Evolutionary conservation across 768 basidiomycete genomes (phyloP), one percentile per base, ranked within the genome.

Genomic region (Kwoniella europaea): DNA sequence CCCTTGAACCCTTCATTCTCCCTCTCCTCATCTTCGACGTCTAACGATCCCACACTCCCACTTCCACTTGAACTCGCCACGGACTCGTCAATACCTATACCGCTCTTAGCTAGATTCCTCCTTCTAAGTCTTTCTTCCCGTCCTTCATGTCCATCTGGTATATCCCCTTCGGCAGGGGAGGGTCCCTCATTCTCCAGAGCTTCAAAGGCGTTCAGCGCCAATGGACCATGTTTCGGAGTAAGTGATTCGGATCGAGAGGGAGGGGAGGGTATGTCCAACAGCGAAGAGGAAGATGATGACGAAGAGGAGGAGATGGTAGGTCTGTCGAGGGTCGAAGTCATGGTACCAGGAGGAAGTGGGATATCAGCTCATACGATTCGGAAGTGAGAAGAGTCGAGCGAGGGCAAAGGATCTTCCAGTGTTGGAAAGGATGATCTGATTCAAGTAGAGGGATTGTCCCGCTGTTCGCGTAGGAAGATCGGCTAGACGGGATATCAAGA

Each of bases 131-230:
- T 46, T 10, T 68, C 67, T 27, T 68, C 67, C 35, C 42, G n/a
- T 15, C 29, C 16, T 10, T 22, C 18, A 52, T 41, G 29, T 13
- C 54, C 27, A 27, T 41, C 56, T 35, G 60, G 67, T 55, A 46
- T 46, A 22, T 52, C 53, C 18, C 65, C 65, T 0, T 56, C 42
- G 7, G 24, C 54, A 12, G 67, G 60, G 9, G 20, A 24, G 1
- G 60, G 60, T 42, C 60, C 67, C 16, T 55, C 58, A 20, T n/a
- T 42, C 43, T 63, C 58, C 7, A 61, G 50, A n/a, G 50, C 27
- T 24, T 68, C 67, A 20, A 68, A 68, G 15, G 67, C 67, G 53
- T 68, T 63, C 35, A 61, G 67, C n/a, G 59, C 67, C 15, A 68
- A 27, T 12, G 67, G 67, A 27, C 67, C 67, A 59, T 67, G 65